Base-by-base conservation (phyloP, 768 basidiomycete genomes). In the Kwoniella pini region DNA sequence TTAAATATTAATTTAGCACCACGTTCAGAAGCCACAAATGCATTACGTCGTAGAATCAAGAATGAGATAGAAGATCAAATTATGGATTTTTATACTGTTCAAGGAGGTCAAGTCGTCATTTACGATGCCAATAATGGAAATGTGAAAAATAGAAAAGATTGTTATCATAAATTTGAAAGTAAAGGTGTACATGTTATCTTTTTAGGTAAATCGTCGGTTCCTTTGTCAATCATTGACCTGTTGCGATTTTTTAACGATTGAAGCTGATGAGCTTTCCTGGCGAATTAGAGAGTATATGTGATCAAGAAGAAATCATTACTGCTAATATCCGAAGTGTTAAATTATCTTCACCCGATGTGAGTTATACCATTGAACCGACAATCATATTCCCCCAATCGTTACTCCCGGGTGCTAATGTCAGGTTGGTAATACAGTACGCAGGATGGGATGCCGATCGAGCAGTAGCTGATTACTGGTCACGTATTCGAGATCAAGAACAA, bases 61-160 rank as follows among this genome's bases (percentile, higher is more conserved):
- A 82, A 83, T 0, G 90, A 88, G n/a, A 90, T 96, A 64, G 93
- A 97, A 80, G 83, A 89, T 76, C 81, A 87, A 48, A 91, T 98
- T 40, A 88, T 86, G 85, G 86, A 91, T 64, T 96, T 89, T 79
- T 98, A 95, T 79, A 82, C 79, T 2, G 88, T 75, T 27, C 79
- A 82, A 43, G 71, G 91, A 4, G 96, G 95, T 0, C 96, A 99
- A 77, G 94, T 98, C 24, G 91, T 95, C 36, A 94, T 99, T 64
- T 98, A 97, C 80, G 96, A 99, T 76, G 96, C 96, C 27, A 99
- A 99, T 74, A 97, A 97, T 69, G 92, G 92, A 1, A 86, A 85
- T 6, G 81, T 82, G 21, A 83, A 82, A 46, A 83, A 83, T 28
- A 81, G 96, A 55, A 85, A 88, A 63, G 81, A 81, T 21, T 77